Percentiles rank a stretch among this genome's conserved stretches.
These are phyloP conservation scores for Pythium brassicae DNA, from an alignment of 352 stramenopile species.

Conservation along the genomic window DNA sequence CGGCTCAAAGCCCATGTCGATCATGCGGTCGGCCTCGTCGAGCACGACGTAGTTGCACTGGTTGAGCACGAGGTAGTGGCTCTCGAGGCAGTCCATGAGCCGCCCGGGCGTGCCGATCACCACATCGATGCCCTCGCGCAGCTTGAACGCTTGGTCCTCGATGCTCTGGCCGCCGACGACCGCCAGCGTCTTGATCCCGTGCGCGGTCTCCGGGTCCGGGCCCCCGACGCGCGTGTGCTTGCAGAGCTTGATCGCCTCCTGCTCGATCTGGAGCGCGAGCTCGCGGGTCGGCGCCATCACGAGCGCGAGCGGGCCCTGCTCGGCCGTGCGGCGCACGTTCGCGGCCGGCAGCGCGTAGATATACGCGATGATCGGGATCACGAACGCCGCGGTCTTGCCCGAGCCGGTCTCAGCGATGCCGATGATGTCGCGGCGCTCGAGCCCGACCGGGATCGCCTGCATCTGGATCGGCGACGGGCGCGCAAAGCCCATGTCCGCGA, in stretches of 20 bases:
- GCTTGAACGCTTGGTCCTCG: constrained; percentile 94
- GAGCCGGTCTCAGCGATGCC: constrained; percentile 98
- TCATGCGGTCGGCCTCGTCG: constrained; percentile 99
- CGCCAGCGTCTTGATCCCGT: constrained; percentile 76
- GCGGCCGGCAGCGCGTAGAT: constrained; percentile 87
- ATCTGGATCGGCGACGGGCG: constrained; percentile 98
- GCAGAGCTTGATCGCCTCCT: constrained; percentile 92
- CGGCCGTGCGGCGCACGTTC: constrained; percentile 82
- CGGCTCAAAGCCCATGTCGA: constrained; percentile 97
- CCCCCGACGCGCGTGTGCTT: constrained; percentile 81
- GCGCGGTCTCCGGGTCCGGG: constrained; percentile 32
- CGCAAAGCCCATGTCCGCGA: constrained; percentile 92
- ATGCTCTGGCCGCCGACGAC: constrained; percentile 95
- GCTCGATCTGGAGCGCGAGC: constrained; percentile 97
- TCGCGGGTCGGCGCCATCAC: constrained; percentile 99
- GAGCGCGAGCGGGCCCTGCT: constrained; percentile 95
- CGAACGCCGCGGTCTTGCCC: constrained; percentile 98
- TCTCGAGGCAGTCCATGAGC: constrained; percentile 97
- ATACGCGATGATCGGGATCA: constrained; percentile 97
- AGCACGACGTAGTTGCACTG: constrained; percentile 99
- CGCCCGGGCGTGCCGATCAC: constrained; percentile 98
- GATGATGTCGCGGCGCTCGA: constrained; percentile 97
- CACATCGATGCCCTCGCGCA: constrained; percentile 96
- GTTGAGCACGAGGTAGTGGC: constrained; percentile 97
- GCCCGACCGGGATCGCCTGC: constrained; percentile 95